A percentile compares a stretch with the other conserved stretches of the same genome.
These are phyloP conservation scores for Aspergillus tamarii DNA, from an alignment of 2,329 filamentous ascomycete species.

Conservation along the genomic window DNA sequence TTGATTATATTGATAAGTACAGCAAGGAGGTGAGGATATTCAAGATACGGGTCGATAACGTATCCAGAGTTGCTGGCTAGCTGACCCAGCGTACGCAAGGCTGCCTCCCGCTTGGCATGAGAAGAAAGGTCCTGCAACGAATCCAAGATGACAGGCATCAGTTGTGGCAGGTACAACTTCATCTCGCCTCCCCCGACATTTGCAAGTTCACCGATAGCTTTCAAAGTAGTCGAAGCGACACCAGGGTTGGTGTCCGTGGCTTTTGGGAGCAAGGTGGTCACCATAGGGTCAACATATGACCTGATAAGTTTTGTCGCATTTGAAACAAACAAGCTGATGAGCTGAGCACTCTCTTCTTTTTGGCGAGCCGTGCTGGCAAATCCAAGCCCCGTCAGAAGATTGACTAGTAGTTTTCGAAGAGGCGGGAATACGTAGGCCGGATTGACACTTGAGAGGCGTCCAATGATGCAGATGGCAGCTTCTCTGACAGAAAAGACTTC, in stretches of 20 bases:
- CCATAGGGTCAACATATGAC: conserved; percentile 96
- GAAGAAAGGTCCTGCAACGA: conserved; percentile 94
- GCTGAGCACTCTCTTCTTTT: conserved; percentile 93
- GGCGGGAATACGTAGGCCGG: conserved; percentile 98
- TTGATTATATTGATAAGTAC: conserved; percentile 93
- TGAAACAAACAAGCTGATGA: conserved; percentile 88
- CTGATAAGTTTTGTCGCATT: conserved; percentile 93
- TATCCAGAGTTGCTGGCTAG: conserved; percentile 96
- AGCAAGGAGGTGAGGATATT: conserved; percentile 91
- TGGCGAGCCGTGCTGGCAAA: conserved; percentile 92
- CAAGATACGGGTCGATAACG: conserved; percentile 92
- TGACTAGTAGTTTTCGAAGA: conserved; percentile 89
- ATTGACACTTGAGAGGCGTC: conserved; percentile 85
- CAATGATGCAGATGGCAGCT: conserved; percentile 94
- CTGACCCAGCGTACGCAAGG: conserved; percentile 86
- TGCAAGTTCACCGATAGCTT: conserved; percentile 90
- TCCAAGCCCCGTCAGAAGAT: conserved; percentile 93
- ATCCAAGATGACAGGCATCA: conserved; percentile 95
- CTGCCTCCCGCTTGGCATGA: conserved; percentile 85
- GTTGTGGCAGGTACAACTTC: conserved; percentile 82
- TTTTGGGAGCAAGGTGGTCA: conserved; percentile 90
- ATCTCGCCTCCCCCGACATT: conserved; percentile 94
- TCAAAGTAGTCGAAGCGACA: conserved; percentile 91
- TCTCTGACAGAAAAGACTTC: conserved; percentile 91
- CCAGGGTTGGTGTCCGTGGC: conserved; percentile 81